Evolutionary conservation across 1,139 yeast species (phyloP), one percentile per base, ranked within the genome.

Genomic region (Debaryomyces sp.): DNA sequence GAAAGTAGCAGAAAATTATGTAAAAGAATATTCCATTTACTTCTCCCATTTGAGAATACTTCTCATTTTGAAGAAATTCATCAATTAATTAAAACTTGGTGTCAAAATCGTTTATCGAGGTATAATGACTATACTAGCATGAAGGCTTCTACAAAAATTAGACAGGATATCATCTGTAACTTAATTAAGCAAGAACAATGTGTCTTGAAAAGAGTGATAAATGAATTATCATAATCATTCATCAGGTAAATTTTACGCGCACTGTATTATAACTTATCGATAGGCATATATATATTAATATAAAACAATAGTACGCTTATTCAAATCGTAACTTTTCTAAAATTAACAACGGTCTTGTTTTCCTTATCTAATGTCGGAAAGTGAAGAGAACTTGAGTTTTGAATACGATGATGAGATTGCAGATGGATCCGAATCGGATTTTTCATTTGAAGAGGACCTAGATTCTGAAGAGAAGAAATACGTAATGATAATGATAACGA

Each of bases 341-440:
- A 12, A 12, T 18, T 13, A 12, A 35, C n/a, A 13, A n/a, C n/a
- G 27, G 8, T 17, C 10, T 15, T 27, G 21, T 27, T 39, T 39
- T 8, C 13, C 17, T 24, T 17, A 24, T 17, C 29, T 27, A 15
- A 61, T 62, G 66, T 50, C 58, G 37, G 62, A 55, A 29, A 41
- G 45, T 22, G 58, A 55, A 33, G 55, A 55, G 6, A 62, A 51
- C 45, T 44, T 54, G 21, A 50, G 49, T 21, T 60, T 60, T 52
- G 67, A 63, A 15, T 55, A 56, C 48, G 67, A 60, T 15, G 60
- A 57, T 33, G 64, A 61, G n/a, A 53, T 54, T 34, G 60, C 55
- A n/a, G 27, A 18, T 22, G 26, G 22, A 9, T 21, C 45, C 13
- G 60, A 51, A 9, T 53, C 56, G 5, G 59, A 56, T 15, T 41